These are phyloP conservation scores for Aspergillus funiculosus DNA, from an alignment of 495 filamentous ascomycete species.

Conservation along the genomic window DNA sequence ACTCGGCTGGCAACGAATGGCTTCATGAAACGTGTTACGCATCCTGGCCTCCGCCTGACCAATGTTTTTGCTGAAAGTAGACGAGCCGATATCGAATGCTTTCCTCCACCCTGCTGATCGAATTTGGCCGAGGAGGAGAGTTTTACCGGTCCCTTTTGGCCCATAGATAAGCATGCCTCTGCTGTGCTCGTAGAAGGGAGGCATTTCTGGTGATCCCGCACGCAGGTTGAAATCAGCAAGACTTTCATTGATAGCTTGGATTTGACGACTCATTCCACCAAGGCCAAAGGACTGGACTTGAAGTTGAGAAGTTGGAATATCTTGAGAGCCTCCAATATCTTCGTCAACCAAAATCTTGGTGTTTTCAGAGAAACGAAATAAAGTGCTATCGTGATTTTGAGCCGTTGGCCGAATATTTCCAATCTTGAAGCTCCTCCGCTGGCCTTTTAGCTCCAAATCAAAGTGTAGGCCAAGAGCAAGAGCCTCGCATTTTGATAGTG, in stretches of 20 bases:
- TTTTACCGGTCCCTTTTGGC: slow-evolving; percentile 78
- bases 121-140: slow-evolving; percentile 61
- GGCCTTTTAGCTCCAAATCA: slow-evolving; percentile 43
- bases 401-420: slow-evolving; percentile 28
- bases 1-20: slow-evolving; percentile 65
- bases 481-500: slow-evolving; percentile 44
- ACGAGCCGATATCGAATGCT: slow-evolving; percentile 54
- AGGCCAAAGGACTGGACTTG: slow-evolving; percentile 39
- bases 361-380: slow-evolving; percentile 30
- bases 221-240: slow-evolving; percentile 52
- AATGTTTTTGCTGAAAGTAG: slow-evolving; percentile 43
- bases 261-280: slow-evolving; percentile 58
- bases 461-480: slow-evolving; percentile 41
- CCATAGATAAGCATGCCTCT: slow-evolving; percentile 72
- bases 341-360: slow-evolving; percentile 34
- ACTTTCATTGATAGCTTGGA: slow-evolving; percentile 60
- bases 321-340: slow-evolving; percentile 14
- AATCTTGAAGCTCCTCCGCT: slow-evolving; percentile 42
- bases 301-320: slow-evolving; percentile 18
- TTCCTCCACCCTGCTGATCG: slow-evolving; percentile 62
- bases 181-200: slow-evolving; percentile 37
- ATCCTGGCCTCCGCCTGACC: slow-evolving; percentile 49
- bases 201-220: slow-evolving; percentile 33
- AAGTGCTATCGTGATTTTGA: slow-evolving; percentile 25
- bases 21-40: slow-evolving; percentile 65